phyloP scores from a whole-genome alignment of 345 rosid species.

The Turnera subulata region DNA sequence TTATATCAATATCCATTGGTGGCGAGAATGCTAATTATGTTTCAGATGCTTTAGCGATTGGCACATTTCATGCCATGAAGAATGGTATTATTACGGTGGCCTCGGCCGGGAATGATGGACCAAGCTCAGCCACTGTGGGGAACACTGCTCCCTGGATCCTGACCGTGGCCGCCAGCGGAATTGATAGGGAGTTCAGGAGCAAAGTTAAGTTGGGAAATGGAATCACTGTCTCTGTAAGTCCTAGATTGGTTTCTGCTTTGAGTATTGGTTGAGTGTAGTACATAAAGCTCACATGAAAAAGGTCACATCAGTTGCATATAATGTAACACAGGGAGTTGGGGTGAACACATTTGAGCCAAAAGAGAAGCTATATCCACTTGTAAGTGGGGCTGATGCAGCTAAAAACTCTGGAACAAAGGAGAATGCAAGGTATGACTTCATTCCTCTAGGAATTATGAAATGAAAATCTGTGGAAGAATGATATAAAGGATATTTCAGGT shows the following conservation, averaged over 20 bases:
- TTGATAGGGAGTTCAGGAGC: constrained; percentile 66
- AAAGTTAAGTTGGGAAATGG: constrained; percentile 63
- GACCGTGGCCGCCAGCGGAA: constrained; percentile 86
- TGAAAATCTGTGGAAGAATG: background rate
- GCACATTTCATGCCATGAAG: constrained; percentile 78
- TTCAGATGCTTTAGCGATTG: constrained; percentile 55
- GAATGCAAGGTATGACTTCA: constrained; percentile 38
- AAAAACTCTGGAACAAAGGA: constrained; percentile 24
- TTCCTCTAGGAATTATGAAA: background rate
- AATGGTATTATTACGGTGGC: constrained; percentile 76
- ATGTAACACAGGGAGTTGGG: constrained; percentile 54
- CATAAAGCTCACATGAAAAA: too few relatives aligned
- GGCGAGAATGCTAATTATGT: constrained; percentile 37
- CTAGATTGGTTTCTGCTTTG: background rate
- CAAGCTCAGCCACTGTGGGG: constrained; percentile 36
- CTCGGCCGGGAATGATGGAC: constrained; percentile 83
- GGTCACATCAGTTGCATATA: background rate
- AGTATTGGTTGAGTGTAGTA: too few relatives aligned
- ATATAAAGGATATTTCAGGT: constrained; percentile 29
- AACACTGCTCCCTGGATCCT: constrained; percentile 90
- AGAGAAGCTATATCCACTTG: constrained; percentile 56
- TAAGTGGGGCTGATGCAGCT: constrained; percentile 67
- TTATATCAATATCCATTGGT: constrained; percentile 74
- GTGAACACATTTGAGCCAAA: constrained; percentile 52
- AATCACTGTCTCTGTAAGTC: constrained; percentile 43